Conservation (phyloP, 2,329 filamentous ascomycete genomes). For the Cyphellophora europaea region DNA sequence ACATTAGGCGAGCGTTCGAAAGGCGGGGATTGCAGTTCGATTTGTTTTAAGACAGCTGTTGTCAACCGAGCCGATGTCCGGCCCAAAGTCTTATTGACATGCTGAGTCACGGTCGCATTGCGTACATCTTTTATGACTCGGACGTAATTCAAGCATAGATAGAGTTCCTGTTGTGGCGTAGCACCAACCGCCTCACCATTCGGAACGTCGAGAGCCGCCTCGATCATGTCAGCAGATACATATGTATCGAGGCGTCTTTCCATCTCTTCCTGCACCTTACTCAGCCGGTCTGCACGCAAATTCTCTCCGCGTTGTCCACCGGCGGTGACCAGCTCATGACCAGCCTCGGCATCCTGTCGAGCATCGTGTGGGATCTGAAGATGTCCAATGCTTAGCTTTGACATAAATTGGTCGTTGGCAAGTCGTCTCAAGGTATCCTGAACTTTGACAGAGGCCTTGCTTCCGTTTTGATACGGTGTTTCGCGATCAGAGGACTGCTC, state of each 20-base stretch:
- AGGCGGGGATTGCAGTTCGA: neutral
- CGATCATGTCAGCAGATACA: constrained; percentile 3
- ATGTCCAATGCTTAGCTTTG: constrained; percentile 25
- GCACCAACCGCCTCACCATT: neutral
- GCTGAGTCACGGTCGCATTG: neutral
- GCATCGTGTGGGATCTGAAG: constrained; percentile 49
- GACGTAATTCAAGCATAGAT: neutral
- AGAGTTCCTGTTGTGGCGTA: neutral
- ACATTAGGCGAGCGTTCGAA: neutral
- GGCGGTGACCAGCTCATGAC: neutral
- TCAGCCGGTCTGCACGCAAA: neutral
- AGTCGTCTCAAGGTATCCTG: constrained; percentile 5
- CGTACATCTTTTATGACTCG: neutral
- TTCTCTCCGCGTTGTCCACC: neutral
- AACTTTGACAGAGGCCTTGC: neutral
- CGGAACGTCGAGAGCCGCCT: neutral
- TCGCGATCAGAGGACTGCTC: constrained; percentile 2
- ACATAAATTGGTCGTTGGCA: constrained; percentile 9
- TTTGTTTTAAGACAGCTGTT: neutral
- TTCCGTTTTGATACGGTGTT: constrained; percentile 1
- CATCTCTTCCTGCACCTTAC: constrained; percentile 41
- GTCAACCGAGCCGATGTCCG: neutral
- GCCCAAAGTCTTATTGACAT: neutral
- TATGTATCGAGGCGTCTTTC: constrained; percentile 31
- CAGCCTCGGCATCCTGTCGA: constrained; percentile 50